A percentile compares a stretch with the other conserved stretches of the same genome.
phyloP scores from a whole-genome alignment of 2,329 filamentous ascomycete species.

The Huntiella decipiens region DNA sequence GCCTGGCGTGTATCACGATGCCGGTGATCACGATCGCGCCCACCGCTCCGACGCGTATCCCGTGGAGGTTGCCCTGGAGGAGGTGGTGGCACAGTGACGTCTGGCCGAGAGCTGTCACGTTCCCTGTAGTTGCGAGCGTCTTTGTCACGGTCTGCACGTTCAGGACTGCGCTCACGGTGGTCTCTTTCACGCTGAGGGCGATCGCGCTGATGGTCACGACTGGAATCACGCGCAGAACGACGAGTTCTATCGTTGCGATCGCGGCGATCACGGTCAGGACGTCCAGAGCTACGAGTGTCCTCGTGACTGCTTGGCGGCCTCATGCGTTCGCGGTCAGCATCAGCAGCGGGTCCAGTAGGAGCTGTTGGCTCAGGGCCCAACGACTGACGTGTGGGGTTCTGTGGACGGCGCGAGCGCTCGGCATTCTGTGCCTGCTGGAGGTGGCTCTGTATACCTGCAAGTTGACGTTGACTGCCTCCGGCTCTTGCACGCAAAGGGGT shows the following conservation, averaged over 20 bases:
- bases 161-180: conserved; percentile 27
- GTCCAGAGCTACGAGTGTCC: conserved; percentile 20
- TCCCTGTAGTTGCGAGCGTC: conserved; percentile 28
- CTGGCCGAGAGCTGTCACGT: conserved; percentile 14
- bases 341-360: conserved; percentile 17
- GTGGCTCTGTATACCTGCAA: conserved; percentile 37
- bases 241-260: conserved; percentile 23
- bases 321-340: conserved; percentile 17
- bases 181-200: conserved; percentile 18
- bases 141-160: conserved; percentile 27
- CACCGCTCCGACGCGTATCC: conserved; percentile 11
- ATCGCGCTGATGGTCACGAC: conserved; percentile 28
- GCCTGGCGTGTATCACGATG: conserved; percentile 4
- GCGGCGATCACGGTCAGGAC: conserved; percentile 27
- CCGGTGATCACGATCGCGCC: conserved; percentile 13
- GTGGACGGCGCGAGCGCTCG: conserved; percentile 8
- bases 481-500: conserved; percentile 2
- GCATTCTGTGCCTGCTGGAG: conserved; percentile 29
- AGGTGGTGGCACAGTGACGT: conserved; percentile 10
- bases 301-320: conserved; percentile 18
- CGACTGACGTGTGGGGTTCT: background rate
- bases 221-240: conserved; percentile 25
- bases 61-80: conserved; percentile 13
- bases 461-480: background rate
- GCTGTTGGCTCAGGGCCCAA: conserved; percentile 6